Evolutionary conservation across 1,284 basidiomycete genomes (phyloP).

Genomic region (Cryptococcus floricola): DNA sequence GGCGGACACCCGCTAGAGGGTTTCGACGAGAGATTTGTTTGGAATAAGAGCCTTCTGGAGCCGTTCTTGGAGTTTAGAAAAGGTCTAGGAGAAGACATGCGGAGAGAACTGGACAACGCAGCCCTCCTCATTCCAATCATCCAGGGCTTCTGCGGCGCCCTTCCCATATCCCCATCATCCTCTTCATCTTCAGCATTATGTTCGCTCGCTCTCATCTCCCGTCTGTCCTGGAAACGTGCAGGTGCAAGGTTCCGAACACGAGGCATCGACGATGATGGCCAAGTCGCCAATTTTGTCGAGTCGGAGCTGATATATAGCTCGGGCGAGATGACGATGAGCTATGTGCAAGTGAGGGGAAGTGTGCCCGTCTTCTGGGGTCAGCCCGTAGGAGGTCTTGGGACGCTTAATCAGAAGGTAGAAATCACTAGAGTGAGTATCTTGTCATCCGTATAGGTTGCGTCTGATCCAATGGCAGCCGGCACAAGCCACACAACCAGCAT

Average conservation of each 20-base stretch:
- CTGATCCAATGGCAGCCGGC: slow-evolving; percentile 61
- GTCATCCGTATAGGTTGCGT: neutral
- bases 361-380: slow-evolving; percentile 99
- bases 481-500: slow-evolving; percentile 86
- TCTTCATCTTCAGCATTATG: slow-evolving; percentile 50
- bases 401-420: slow-evolving; percentile 84
- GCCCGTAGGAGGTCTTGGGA: slow-evolving; percentile 70
- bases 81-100: slow-evolving; percentile 49
- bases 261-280: slow-evolving; percentile 95
- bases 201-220: slow-evolving; percentile 73
- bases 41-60: slow-evolving; percentile 41
- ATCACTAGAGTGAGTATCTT: slow-evolving; percentile 56
- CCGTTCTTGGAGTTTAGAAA: slow-evolving; percentile 44
- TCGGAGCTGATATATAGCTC: slow-evolving; percentile 88
- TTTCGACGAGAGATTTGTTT: slow-evolving; percentile 71
- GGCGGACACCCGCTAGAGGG: slow-evolving; percentile 55
- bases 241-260: slow-evolving; percentile 96
- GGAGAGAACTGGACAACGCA: slow-evolving; percentile 41
- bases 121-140: slow-evolving; percentile 67
- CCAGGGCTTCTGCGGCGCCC: slow-evolving; percentile 78
- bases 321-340: slow-evolving; percentile 78
- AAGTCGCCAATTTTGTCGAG: slow-evolving; percentile 97
- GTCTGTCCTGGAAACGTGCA: slow-evolving; percentile 90
- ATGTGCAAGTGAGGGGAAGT: slow-evolving; percentile 87
- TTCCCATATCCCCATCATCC: slow-evolving; percentile 38